Conservation (phyloP, 345 rosid genomes). For the Rhizophora apiculata region DNA sequence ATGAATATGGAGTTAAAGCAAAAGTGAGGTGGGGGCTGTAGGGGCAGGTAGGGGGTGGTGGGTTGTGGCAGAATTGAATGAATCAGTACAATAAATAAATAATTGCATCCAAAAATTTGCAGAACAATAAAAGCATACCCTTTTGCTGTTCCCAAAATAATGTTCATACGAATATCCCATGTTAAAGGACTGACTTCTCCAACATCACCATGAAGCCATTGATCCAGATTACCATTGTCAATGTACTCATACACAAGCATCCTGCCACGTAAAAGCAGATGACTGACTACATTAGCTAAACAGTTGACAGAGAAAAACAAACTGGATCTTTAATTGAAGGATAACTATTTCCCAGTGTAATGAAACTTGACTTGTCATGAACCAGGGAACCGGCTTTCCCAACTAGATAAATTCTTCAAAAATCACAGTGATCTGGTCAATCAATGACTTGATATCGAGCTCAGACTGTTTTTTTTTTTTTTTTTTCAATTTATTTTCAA, state of each 20-base stretch:
- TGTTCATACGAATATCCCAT: conserved; percentile 87
- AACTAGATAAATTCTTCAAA: too few species aligned
- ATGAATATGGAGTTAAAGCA: neutral
- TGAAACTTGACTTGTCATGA: too few species aligned
- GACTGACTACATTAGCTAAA: conserved; percentile 3
- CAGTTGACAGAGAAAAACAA: neutral
- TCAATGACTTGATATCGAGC: too few species aligned
- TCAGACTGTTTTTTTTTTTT: too few species aligned
- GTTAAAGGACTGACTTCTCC: conserved; percentile 80
- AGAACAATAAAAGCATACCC: conserved; percentile 43
- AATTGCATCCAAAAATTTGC: neutral
- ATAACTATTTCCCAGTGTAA: neutral
- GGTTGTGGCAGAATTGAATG: neutral
- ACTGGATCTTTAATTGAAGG: neutral
- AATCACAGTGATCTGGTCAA: too few species aligned
- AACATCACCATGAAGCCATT: conserved; percentile 95
- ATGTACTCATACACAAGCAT: conserved; percentile 95
- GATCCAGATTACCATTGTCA: conserved; percentile 90
- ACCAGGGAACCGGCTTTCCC: too few species aligned
- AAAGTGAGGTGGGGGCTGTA: too few species aligned
- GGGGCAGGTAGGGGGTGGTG: too few species aligned
- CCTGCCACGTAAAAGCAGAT: conserved; percentile 40
- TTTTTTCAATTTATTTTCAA: too few species aligned
- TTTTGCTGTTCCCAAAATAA: conserved; percentile 86
- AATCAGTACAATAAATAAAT: neutral